Base-by-base conservation (phyloP, 2,329 filamentous ascomycete genomes). In the Aspergillus sp. region DNA sequence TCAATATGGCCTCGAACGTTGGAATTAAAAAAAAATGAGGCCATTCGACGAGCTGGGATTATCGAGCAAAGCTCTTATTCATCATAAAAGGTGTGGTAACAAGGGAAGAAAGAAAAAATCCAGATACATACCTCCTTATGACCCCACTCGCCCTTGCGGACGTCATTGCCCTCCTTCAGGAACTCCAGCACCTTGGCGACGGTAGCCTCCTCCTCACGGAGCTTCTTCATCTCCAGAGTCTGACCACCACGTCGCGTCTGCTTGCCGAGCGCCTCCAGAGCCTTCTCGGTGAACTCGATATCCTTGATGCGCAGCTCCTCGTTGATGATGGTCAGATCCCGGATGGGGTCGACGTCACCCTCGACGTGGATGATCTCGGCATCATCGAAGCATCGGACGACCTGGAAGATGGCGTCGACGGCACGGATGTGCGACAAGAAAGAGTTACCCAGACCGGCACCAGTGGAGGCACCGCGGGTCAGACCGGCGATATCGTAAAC, bases 31-130 rank as follows among this genome's bases (percentile, higher is more conserved):
- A 26, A 64, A 61, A 77, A 80, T 85, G 87, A 90, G 90, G 86
- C 85, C 75, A 87, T 89, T 98, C 94, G 89, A 96, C 90, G 95
- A 99, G 95, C 95, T 99, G 95, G 95, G 95, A 91, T 96, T 83
- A 85, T 92, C 90, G 90, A 93, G 92, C 91, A 83, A 85, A 88
- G 91, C 92, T 95, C 90, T 96, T 96, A 90, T 88, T 98, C 95
- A 98, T 98, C 95, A 96, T 89, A 71, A 76, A 87, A 71, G 69
- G 62, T 67, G 54, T 60, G 12, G 12, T 39, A 31, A 55, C 49
- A 42, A 49, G 59, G 59, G 47, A 57, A 57, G 62, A 68, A 56
- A 47, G 60, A 36, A 64, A 66, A 64, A 62, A 59, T 20, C 2
- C 20, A 58, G 32, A 52, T 59, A 62, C 67, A 62, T 90, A 98